These are phyloP conservation scores for Diplotaxis tenuifolia DNA, from an alignment of 345 rosid genomes.

Conservation along the genomic window DNA sequence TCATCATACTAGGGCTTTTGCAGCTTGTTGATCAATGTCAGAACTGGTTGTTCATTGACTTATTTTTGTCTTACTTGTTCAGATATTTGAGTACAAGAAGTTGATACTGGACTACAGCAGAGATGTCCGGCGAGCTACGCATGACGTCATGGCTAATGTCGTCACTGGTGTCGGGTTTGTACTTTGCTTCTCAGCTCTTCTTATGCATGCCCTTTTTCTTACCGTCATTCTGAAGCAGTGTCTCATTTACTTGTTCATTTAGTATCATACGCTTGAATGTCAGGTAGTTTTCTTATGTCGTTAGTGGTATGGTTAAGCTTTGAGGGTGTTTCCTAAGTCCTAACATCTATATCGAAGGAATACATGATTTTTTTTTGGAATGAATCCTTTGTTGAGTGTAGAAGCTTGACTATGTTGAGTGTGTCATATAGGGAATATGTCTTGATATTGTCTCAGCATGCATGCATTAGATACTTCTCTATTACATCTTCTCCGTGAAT, in stretches of 20 bases:
- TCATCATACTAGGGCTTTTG: not conserved
- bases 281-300: conserved; percentile 9
- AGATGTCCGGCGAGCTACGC: conserved; percentile 93
- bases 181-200: conserved; percentile 21
- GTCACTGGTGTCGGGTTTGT: conserved; percentile 75
- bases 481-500: not conserved
- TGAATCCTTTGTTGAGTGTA: conserved; percentile 17
- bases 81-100: conserved; percentile 91
- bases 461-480: not conserved
- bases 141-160: conserved; percentile 77
- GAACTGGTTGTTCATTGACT: not conserved
- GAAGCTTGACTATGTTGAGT: conserved; percentile 13
- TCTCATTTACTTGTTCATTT: conserved; percentile 10
- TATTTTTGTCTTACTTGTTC: conserved; percentile 12
- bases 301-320: conserved; percentile 3
- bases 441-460: conserved; percentile 25
- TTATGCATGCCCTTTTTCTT: not conserved
- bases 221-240: not conserved
- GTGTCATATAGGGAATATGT: conserved; percentile 3
- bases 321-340: conserved; percentile 11
- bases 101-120: conserved; percentile 82
- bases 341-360: not conserved
- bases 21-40: not conserved
- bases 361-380: conserved; percentile 2
- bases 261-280: conserved; percentile 6